Evolutionary conservation across 1,139 yeast genomes (phyloP).

Genomic region (Yueomyces sp.): DNA sequence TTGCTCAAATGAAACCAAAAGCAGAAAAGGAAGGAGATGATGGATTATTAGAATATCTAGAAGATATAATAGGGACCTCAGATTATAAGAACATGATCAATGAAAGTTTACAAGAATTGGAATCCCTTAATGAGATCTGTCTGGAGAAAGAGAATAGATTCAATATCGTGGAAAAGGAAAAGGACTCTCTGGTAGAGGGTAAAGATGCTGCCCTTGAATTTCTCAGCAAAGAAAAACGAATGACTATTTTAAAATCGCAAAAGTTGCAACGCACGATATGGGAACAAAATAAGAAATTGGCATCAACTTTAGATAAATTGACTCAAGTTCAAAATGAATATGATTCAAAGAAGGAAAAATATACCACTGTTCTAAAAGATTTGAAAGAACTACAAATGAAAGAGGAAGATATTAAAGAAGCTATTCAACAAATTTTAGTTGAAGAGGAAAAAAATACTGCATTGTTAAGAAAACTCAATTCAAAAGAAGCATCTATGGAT

Average conservation of each 20-base stretch:
- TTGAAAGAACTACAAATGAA: slow-evolving; percentile 25
- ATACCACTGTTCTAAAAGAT: slow-evolving; percentile 31
- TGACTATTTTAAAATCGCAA: slow-evolving; percentile 42
- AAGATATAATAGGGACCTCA: slow-evolving; percentile 93
- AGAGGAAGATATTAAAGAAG: slow-evolving; percentile 27
- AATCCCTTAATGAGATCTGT: slow-evolving; percentile 63
- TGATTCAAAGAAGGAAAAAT: slow-evolving; percentile 35
- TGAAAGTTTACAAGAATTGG: slow-evolving; percentile 45
- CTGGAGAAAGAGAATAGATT: slow-evolving; percentile 72
- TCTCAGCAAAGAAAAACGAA: slow-evolving; percentile 51
- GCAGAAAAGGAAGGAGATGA: slow-evolving; percentile 90
- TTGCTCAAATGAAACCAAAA: slow-evolving; percentile 97
- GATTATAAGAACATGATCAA: slow-evolving; percentile 70
- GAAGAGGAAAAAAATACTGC: slow-evolving; percentile 3
- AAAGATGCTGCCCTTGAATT: slow-evolving; percentile 61
- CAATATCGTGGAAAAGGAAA: slow-evolving; percentile 68
- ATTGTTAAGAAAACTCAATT: slow-evolving; percentile 23
- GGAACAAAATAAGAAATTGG: slow-evolving; percentile 31
- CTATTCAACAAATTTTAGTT: slow-evolving; percentile 23
- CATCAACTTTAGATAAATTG: slow-evolving; percentile 27
- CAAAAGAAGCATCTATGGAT: slow-evolving; percentile 51
- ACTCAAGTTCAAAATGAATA: slow-evolving; percentile 32
- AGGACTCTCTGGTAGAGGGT: slow-evolving; percentile 51
- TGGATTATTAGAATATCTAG: slow-evolving; percentile 85
- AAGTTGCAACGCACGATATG: slow-evolving; percentile 43